phyloP scores from a whole-genome alignment of 208 protist genomes.

The Trypanosoma congolense region DNA sequence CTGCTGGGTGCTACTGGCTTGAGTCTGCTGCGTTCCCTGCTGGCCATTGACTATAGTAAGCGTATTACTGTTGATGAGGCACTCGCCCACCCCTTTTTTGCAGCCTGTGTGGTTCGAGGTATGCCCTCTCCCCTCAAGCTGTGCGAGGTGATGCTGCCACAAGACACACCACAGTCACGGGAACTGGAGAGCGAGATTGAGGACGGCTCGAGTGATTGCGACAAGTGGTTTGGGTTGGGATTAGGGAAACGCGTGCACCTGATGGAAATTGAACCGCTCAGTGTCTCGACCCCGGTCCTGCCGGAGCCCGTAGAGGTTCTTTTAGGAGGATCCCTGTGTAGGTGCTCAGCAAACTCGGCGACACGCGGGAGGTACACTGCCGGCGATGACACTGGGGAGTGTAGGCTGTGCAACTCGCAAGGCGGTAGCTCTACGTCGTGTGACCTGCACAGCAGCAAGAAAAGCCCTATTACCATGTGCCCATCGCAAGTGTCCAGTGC shows the following conservation, averaged over 20 bases:
- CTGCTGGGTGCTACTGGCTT: slow-evolving; percentile 37
- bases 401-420: too few species aligned
- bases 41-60: slow-evolving; percentile 36
- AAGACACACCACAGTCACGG: neutral
- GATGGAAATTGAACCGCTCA: slow-evolving; percentile 11
- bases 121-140: neutral
- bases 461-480: too few species aligned
- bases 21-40: slow-evolving; percentile 49
- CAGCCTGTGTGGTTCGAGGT: slow-evolving; percentile 13
- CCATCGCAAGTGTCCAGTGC: too few species aligned
- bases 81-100: slow-evolving; percentile 78
- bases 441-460: too few species aligned
- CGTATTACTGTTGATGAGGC: slow-evolving; percentile 70
- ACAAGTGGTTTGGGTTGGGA: slow-evolving; percentile 21
- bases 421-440: too few species aligned
- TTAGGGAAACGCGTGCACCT: slow-evolving; percentile 11
- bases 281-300: neutral
- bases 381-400: too few species aligned
- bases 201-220: neutral
- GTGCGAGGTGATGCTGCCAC: neutral
- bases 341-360: neutral
- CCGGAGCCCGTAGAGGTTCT: slow-evolving; percentile 7
- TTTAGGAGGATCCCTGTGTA: neutral
- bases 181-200: neutral
- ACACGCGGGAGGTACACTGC: neutral